A percentile compares a stretch with the other conserved stretches of the same genome.
Evolutionary conservation across 805 yeast genomes (phyloP).

Genomic region (Candida namnaoensis): DNA sequence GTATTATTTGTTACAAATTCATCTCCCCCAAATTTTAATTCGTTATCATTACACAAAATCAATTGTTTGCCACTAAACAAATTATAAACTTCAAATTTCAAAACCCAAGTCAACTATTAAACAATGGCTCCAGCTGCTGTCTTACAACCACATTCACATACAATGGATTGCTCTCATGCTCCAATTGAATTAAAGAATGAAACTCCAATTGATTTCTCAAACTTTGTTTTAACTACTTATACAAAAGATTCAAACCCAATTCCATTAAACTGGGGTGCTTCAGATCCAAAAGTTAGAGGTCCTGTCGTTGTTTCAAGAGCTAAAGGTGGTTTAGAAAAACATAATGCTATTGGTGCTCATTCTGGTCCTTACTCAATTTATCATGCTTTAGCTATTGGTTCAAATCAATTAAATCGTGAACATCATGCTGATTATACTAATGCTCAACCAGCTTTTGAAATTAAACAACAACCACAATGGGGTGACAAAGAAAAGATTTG

Average conservation of each 20-base stretch:
- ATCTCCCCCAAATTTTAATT: too few species aligned
- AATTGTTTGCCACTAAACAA: too few species aligned
- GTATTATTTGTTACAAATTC: too few species aligned
- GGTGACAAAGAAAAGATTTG: constrained; percentile 46
- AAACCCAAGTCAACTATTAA: not conserved
- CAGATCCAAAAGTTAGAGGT: constrained; percentile 40
- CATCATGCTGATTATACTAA: constrained; percentile 55
- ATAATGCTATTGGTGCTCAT: constrained; percentile 60
- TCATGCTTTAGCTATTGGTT: constrained; percentile 59
- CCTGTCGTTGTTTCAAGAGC: constrained; percentile 49
- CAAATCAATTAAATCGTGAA: constrained; percentile 42
- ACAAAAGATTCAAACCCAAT: constrained; percentile 44
- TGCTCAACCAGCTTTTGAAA: constrained; percentile 51
- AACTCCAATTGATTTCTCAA: constrained; percentile 10
- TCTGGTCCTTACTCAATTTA: constrained; percentile 57
- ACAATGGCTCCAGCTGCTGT: constrained; percentile 21
- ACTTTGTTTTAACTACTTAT: constrained; percentile 42
- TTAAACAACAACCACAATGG: constrained; percentile 52
- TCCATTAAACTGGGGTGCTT: constrained; percentile 43
- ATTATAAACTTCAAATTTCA: too few species aligned
- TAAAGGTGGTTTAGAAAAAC: constrained; percentile 38
- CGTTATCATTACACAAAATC: too few species aligned
- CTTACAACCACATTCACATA: constrained; percentile 1
- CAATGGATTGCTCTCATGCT: constrained; percentile 1
- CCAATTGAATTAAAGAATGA: constrained; percentile 11